Base-by-base conservation (phyloP, 2,329 filamentous ascomycete species). In the Ophioceras dolichostomum region DNA sequence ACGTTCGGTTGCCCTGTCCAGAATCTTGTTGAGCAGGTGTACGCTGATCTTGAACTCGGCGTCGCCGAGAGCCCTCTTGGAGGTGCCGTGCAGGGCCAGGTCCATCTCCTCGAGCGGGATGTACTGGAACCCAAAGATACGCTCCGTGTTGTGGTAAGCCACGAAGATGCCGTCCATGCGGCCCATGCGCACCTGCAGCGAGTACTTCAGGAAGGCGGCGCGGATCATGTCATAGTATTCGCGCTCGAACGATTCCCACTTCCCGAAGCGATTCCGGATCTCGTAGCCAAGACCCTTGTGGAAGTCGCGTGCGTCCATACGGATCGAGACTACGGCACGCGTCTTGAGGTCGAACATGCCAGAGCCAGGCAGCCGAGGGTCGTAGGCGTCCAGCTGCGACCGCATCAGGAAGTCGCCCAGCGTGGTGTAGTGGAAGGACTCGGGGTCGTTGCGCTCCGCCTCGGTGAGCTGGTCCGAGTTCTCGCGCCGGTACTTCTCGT, bases 161-260 rank as follows among this genome's bases (percentile, higher is more conserved):
- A 96, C 83, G 52, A 96, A 98, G 35, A 96, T 95, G 38, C 91
- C 91, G 53, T 98, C 89, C 93, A 98, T 98, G 35, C 88, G 79
- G 14, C 93, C 91, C 76, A 98, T 93, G 32, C 91, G 83, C 20
- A 89, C 93, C 59, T 98, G 91, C 21, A 98, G 67, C 9, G 88
- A 94, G 57, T 98, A 98, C 53, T 98, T 98, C 39, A 98, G 65
- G 61, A 98, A 89, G 0, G 89, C 91, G 1, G 88, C 76, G 37
- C 93, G 75, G 41, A 94, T 89, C 87, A 98, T 93, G 57, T 98
- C 91, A 55, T 81, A 94, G 56, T 91, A 95, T 52, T 98, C 93
- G 41, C 88, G 78, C 60, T 98, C 91, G 55, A 81, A 98, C 0
- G 89, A 96, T 55, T 94, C 82, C 68, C 73, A 98, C 40, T 78